These are phyloP conservation scores for Agaricus subrufescens DNA, from an alignment of 768 basidiomycete genomes.

Conservation along the genomic window DNA sequence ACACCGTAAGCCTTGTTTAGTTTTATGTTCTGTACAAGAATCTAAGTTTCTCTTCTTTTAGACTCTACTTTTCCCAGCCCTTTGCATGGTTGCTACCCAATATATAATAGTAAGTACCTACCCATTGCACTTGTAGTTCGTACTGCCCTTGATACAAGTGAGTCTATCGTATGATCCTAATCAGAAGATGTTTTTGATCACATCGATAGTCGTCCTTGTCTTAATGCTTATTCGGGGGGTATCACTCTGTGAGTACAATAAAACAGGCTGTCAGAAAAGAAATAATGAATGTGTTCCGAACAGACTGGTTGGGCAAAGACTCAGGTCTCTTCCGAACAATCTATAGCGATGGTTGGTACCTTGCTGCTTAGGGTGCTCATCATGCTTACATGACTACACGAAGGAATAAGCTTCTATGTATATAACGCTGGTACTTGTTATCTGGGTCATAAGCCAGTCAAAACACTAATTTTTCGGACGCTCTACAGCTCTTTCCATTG, in stretches of 20 bases:
- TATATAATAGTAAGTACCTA: not conserved
- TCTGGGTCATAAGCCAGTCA: not conserved
- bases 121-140: not conserved
- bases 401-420: not conserved
- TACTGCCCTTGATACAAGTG: not conserved
- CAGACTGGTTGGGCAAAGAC: not conserved
- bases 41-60: too few species aligned
- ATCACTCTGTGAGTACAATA: not conserved
- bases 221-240: not conserved
- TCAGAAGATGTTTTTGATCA: not conserved
- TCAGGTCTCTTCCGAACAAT: not conserved
- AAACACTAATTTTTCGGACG: not conserved
- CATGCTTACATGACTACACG: not conserved
- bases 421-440: not conserved
- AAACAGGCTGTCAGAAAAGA: too few species aligned
- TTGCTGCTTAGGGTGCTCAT: not conserved
- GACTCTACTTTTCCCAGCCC: too few species aligned
- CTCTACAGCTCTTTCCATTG: not conserved
- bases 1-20: not conserved
- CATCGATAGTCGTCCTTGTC: not conserved
- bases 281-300: not conserved
- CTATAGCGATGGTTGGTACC: not conserved
- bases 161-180: not conserved
- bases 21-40: not conserved
- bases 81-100: too few species aligned